Percentiles rank a stretch among this genome's conserved stretches.
Conservation (phyloP, 2,329 filamentous ascomycete genomes). For the Xylaria multiplex region DNA sequence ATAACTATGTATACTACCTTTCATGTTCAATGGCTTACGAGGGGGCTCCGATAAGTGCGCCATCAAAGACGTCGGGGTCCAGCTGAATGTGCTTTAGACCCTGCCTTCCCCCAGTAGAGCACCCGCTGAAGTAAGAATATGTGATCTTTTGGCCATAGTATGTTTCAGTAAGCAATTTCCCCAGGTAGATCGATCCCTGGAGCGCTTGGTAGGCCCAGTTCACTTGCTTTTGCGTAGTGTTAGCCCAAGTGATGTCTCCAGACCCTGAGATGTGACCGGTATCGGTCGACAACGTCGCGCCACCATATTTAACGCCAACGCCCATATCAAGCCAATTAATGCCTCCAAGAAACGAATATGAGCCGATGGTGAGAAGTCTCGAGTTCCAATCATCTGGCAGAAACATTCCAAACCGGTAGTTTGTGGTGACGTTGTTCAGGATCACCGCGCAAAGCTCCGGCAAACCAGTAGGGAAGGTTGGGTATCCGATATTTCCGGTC, state of each 20-base stretch:
- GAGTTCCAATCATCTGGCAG: constrained; percentile 46
- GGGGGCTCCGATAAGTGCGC: constrained; percentile 57
- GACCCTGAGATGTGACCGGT: constrained; percentile 49
- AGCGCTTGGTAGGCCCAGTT: constrained; percentile 50
- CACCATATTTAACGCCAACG: constrained; percentile 38
- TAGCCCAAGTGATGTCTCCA: constrained; percentile 49
- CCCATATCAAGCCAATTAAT: constrained; percentile 50
- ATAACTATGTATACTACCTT: no score
- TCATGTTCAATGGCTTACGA: constrained; percentile 46
- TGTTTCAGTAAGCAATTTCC: constrained; percentile 55
- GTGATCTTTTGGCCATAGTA: constrained; percentile 57
- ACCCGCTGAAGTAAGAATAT: constrained; percentile 62
- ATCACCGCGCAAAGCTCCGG: constrained; percentile 45
- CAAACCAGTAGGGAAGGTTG: constrained; percentile 41
- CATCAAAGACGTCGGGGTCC: constrained; percentile 63
- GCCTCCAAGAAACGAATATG: constrained; percentile 45
- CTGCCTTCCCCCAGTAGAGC: constrained; percentile 65
- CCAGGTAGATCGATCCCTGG: constrained; percentile 57
- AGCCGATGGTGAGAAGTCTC: constrained; percentile 43
- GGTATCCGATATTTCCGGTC: constrained; percentile 45
- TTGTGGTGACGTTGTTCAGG: constrained; percentile 42
- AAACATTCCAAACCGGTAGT: constrained; percentile 48
- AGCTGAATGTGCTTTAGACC: constrained; percentile 58
- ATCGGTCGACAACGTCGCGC: constrained; percentile 51
- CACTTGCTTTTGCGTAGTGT: constrained; percentile 45